phyloP scores from a whole-genome alignment of 192 early-diverging fungal species.

The Mortierella antarctica region DNA sequence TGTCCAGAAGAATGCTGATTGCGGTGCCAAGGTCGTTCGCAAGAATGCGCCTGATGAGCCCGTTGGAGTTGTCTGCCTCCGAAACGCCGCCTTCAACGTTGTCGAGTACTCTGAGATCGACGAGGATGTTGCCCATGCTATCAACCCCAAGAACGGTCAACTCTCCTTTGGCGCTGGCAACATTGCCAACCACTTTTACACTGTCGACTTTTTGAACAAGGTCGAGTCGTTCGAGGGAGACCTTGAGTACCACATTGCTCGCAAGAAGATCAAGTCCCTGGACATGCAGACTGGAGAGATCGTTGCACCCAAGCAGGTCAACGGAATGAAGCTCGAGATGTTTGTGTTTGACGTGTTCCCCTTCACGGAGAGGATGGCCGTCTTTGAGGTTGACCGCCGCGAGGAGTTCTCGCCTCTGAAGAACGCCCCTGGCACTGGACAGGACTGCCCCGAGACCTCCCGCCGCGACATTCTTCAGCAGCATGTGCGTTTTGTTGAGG shows the following conservation, averaged over 20 bases:
- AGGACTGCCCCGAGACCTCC: conserved; percentile 94
- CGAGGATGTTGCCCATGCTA: conserved; percentile 70
- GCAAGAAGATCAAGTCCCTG: conserved; percentile 97
- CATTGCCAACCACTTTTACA: conserved; percentile 99
- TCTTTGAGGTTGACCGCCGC: conserved; percentile 90
- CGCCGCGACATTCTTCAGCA: conserved; percentile 89
- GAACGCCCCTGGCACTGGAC: conserved; percentile 91
- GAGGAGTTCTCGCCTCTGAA: conserved; percentile 99
- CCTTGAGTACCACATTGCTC: conserved; percentile 96
- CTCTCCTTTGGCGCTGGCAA: conserved; percentile 93
- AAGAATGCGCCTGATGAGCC: conserved; percentile 89
- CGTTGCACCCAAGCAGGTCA: conserved; percentile 80
- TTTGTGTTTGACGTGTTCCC: conserved; percentile 99
- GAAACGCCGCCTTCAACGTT: conserved; percentile 84
- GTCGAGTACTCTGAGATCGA: conserved; percentile 98
- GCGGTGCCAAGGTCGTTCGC: conserved; percentile 95
- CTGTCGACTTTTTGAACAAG: conserved; percentile 87
- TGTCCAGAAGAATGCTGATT: conserved; percentile 87
- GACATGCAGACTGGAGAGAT: conserved; percentile 80
- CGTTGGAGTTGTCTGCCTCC: conserved; percentile 95
- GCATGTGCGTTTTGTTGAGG: conserved; percentile 86
- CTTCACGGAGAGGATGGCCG: conserved; percentile 86
- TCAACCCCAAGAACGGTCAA: conserved; percentile 73
- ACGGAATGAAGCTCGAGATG: conserved; percentile 98
- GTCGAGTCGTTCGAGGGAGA: conserved; percentile 86